Percentiles rank a stretch among this genome's conserved stretches.
phyloP scores from a whole-genome alignment of 371 early-diverging fungal genomes.

The Mucor mucedo region DNA sequence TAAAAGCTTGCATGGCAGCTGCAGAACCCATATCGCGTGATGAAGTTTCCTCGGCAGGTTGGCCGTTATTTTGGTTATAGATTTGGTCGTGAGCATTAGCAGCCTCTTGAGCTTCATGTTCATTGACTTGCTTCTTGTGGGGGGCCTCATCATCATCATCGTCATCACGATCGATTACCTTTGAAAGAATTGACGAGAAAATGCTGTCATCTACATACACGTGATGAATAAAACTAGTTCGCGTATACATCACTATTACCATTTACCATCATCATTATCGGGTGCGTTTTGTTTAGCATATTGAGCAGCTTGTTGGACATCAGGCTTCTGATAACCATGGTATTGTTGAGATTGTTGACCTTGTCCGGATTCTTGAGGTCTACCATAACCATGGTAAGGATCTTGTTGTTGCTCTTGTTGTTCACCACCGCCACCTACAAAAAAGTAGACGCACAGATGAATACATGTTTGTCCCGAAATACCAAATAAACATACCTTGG shows the following conservation, averaged over 20 bases:
- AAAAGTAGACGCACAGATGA: background rate
- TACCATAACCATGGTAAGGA: background rate
- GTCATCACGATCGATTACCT: slow-evolving; percentile 20
- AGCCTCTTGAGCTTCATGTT: slow-evolving; percentile 39
- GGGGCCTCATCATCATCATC: slow-evolving; percentile 37
- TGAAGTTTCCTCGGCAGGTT: slow-evolving; percentile 28
- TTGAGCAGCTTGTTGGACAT: slow-evolving; percentile 35
- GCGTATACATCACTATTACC: slow-evolving; percentile 31
- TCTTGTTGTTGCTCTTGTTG: slow-evolving; percentile 1
- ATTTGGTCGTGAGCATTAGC: slow-evolving; percentile 41
- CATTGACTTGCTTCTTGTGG: slow-evolving; percentile 27
- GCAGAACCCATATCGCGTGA: slow-evolving; percentile 53
- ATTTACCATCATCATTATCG: slow-evolving; percentile 19
- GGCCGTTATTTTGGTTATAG: slow-evolving; percentile 37
- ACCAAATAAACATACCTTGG: slow-evolving; percentile 20
- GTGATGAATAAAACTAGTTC: no score
- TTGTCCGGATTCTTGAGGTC: slow-evolving; percentile 11
- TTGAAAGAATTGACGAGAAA: slow-evolving; percentile 37
- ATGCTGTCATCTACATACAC: slow-evolving; percentile 28
- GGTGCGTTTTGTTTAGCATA: slow-evolving; percentile 38
- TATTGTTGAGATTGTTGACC: background rate
- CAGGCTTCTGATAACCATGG: slow-evolving; percentile 25
- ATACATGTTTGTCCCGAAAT: background rate
- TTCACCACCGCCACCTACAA: background rate
- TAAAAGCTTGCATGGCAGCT: slow-evolving; percentile 57